Percentiles rank a stretch among this genome's conserved stretches.
These are phyloP conservation scores for Candida palmyrensis DNA, from an alignment of 805 yeast species.

Conservation along the genomic window DNA sequence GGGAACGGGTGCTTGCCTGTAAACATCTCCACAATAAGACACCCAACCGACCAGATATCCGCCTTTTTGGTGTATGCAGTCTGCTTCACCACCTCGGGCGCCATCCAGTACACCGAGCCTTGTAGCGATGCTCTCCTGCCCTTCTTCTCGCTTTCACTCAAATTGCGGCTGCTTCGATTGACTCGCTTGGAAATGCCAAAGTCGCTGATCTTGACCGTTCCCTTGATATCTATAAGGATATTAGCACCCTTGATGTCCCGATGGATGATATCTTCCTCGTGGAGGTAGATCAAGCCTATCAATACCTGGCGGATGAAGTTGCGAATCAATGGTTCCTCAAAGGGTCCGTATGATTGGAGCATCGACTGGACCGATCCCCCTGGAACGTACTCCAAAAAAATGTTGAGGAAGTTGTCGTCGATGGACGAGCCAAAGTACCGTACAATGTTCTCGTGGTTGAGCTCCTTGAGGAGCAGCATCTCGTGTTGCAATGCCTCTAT, in stretches of 20 bases:
- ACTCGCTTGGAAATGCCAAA: constrained; percentile 68
- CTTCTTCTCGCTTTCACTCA: constrained; percentile 26
- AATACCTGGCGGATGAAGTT: constrained; percentile 73
- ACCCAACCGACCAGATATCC: constrained; percentile 97
- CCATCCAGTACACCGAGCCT: constrained; percentile 98
- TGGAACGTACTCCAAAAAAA: constrained; percentile 63
- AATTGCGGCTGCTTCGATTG: constrained; percentile 7
- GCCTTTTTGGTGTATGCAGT: constrained; percentile 87
- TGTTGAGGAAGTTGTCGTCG: constrained; percentile 67
- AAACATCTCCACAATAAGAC: constrained; percentile 89
- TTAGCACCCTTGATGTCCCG: constrained; percentile 90
- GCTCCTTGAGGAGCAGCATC: constrained; percentile 66
- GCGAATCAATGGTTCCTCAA: constrained; percentile 70
- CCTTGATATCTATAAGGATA: constrained; percentile 72
- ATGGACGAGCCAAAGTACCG: constrained; percentile 85
- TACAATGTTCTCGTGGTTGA: constrained; percentile 90
- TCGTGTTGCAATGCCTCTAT: constrained; percentile 80
- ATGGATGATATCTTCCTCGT: constrained; percentile 71
- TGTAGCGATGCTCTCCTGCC: constrained; percentile 73
- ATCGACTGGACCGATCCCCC: constrained; percentile 57
- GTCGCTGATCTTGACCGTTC: constrained; percentile 79
- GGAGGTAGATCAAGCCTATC: constrained; percentile 69
- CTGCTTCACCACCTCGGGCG: constrained; percentile 96
- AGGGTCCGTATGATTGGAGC: constrained; percentile 69
- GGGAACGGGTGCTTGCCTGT: constrained; percentile 97